Conservation (phyloP, 2,329 filamentous ascomycete genomes). For the Aspergillus tanneri region DNA sequence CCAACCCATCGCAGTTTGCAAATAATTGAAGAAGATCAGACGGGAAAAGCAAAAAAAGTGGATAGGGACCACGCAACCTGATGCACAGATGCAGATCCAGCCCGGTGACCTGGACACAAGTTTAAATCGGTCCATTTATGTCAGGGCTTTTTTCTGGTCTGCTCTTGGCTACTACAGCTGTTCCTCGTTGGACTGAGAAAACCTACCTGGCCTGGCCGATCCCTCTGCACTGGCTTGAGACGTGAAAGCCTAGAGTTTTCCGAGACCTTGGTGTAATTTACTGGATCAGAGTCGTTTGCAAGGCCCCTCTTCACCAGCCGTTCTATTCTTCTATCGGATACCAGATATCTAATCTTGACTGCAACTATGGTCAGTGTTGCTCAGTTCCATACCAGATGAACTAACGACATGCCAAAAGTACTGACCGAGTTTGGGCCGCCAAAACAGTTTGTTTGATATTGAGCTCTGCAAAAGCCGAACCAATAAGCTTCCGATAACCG, state of each 20-base stretch:
- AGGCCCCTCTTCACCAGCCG: not conserved
- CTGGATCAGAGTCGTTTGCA: slow-evolving; percentile 19
- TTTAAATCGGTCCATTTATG: slow-evolving; percentile 14
- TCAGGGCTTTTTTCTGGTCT: slow-evolving; percentile 8
- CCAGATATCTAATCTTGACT: too few relatives aligned
- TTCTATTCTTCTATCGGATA: not conserved
- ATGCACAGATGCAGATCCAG: slow-evolving; percentile 14
- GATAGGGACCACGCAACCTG: slow-evolving; percentile 7
- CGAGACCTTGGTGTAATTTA: slow-evolving; percentile 21
- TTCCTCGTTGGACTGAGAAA: slow-evolving; percentile 7
- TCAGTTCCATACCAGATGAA: not conserved
- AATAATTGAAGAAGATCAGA: not conserved
- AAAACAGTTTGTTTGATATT: slow-evolving; percentile 27
- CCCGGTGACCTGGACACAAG: slow-evolving; percentile 14
- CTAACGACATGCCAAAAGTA: slow-evolving; percentile 19
- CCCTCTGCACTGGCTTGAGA: slow-evolving; percentile 6
- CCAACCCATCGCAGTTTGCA: not conserved
- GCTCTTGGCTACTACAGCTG: slow-evolving; percentile 12
- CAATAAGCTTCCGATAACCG: slow-evolving; percentile 24
- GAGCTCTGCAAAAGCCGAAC: slow-evolving; percentile 21
- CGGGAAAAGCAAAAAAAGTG: not conserved
- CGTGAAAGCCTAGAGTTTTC: slow-evolving; percentile 10
- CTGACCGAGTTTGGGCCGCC: slow-evolving; percentile 23
- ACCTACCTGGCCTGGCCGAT: slow-evolving; percentile 9
- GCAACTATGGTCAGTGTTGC: not conserved